Base-by-base conservation (phyloP, 2,329 filamentous ascomycete species). In the Epichloe aotearoae region DNA sequence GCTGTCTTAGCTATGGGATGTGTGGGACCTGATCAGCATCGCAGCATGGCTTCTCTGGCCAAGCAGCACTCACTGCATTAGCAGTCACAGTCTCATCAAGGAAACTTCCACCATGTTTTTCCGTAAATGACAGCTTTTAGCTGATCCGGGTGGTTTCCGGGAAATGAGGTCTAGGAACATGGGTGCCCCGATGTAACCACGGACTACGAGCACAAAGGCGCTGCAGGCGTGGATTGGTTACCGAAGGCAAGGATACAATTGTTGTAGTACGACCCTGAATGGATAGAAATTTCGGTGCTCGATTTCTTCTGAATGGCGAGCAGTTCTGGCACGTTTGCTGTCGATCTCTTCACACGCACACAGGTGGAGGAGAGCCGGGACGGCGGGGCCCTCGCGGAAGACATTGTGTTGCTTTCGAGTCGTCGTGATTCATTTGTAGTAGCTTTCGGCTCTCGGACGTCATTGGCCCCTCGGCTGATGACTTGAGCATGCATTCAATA, bases 111-210 rank as follows among this genome's bases (percentile, higher is more conserved):
- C 20, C 20, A 20, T 20, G 11, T 14, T 3, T 3, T 17, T 19
- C 14, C 38, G 42, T 33, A 6, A 37, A n/a, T 19, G n/a, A 39
- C n/a, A 7, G 5, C 30, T 8, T 30, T 11, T 33, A 34, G 45
- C 15, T 38, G 36, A 14, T 50, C 51, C 43, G 51, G 47, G 41
- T 41, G 44, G 51, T 48, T 53, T 20, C 51, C 50, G 47, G 47
- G 51, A 50, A 48, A 53, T 50, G 48, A 53, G 38, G 48, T 5
- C 15, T 6, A 26, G 26, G 19, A 36, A 41, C 49, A 42, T 8
- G 17, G 36, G 30, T 33, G 33, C 23, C 30, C 41, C 7, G 26
- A 44, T 50, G 38, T 36, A 37, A 44, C 43, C n/a, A 23, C 46
- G 15, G 33, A 30, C 33, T 26, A 20, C 23, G 38, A 42, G 44